phyloP scores from a whole-genome alignment of 257 asterid genomes.

The Striga asiatica region DNA sequence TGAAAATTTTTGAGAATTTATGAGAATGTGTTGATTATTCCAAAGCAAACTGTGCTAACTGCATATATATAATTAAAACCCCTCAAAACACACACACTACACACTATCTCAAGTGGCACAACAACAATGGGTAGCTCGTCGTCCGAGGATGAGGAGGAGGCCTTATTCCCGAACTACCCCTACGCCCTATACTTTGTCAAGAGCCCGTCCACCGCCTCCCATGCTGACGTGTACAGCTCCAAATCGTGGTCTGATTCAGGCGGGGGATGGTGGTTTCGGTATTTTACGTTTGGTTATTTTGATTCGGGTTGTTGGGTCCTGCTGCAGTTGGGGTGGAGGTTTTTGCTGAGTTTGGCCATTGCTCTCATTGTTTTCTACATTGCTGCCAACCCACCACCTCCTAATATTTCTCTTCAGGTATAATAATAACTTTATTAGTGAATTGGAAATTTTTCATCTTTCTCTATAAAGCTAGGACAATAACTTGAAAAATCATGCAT shows the following conservation, averaged over 20 bases:
- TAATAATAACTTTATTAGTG: background rate
- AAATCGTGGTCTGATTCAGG: background rate
- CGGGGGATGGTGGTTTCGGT: constrained; percentile 23
- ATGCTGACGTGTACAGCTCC: constrained; percentile 10
- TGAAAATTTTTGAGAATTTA: background rate
- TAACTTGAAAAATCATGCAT: no score
- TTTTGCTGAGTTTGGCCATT: constrained; percentile 40
- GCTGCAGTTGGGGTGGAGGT: constrained; percentile 63
- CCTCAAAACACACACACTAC: constrained; percentile 11
- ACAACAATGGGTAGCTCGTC: constrained; percentile 12
- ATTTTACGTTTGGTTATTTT: constrained; percentile 37
- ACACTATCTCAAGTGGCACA: constrained; percentile 7
- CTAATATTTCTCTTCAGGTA: constrained; percentile 50
- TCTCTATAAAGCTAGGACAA: no score
- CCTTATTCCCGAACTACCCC: constrained; percentile 45
- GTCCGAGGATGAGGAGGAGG: constrained; percentile 62
- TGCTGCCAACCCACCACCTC: constrained; percentile 60
- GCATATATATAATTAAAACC: constrained; percentile 22
- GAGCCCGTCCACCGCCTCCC: constrained; percentile 53
- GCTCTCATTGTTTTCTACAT: constrained; percentile 56
- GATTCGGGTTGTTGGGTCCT: constrained; percentile 47
- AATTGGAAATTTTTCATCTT: no score
- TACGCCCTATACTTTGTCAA: constrained; percentile 53
- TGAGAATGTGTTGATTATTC: background rate
- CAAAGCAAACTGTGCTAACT: background rate